Conservation (phyloP, 257 asterid species). For the Solanum pennellii region DNA sequence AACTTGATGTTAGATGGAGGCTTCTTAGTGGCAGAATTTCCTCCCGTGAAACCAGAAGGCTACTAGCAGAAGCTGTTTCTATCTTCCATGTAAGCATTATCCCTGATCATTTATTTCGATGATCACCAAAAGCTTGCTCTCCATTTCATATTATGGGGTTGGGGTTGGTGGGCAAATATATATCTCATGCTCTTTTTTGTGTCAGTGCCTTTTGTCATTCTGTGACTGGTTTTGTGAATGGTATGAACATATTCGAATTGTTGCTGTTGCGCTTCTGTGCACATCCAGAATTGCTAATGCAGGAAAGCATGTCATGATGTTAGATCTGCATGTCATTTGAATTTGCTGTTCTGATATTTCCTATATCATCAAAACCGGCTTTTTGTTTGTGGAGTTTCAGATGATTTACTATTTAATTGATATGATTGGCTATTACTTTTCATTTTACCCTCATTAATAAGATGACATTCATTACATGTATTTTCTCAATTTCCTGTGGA, state of each 20-base stretch:
- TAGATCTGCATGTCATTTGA: neutral
- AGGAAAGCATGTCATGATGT: neutral
- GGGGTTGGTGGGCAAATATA: neutral
- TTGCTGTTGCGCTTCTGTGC: neutral
- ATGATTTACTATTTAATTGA: neutral
- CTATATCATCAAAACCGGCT: neutral
- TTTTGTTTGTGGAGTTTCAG: neutral
- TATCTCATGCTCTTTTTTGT: neutral
- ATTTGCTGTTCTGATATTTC: neutral
- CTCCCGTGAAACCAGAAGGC: slow-evolving; percentile 69
- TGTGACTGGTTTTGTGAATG: neutral
- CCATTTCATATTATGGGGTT: neutral
- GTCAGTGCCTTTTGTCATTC: neutral
- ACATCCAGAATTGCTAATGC: neutral
- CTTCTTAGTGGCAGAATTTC: slow-evolving; percentile 71
- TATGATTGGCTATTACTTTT: neutral
- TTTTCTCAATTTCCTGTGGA: neutral
- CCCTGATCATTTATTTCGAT: neutral
- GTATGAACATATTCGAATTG: neutral
- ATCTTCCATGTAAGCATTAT: slow-evolving; percentile 75
- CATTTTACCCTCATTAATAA: neutral
- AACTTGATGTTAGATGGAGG: slow-evolving; percentile 81
- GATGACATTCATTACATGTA: neutral
- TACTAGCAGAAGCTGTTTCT: slow-evolving; percentile 86
- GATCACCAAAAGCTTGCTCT: neutral